These are phyloP conservation scores for Bertia moriformis DNA, from an alignment of 2,329 filamentous ascomycete species.

Conservation along the genomic window DNA sequence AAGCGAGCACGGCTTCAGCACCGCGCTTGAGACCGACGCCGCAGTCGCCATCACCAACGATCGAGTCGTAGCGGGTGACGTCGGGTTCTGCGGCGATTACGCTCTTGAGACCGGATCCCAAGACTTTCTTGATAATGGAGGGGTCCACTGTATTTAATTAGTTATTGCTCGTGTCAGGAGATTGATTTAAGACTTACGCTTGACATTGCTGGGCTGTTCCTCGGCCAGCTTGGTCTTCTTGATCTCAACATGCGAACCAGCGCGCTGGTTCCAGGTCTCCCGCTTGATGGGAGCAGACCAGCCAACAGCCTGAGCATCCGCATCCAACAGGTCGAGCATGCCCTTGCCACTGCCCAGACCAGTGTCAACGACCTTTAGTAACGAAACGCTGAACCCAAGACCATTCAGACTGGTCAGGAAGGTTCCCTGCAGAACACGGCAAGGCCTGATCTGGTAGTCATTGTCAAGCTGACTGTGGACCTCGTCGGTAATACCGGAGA, in stretches of 20 bases:
- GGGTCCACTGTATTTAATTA: slow-evolving; percentile 28
- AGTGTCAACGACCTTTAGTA: slow-evolving; percentile 47
- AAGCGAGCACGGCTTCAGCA: slow-evolving; percentile 38
- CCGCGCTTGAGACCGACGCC: slow-evolving; percentile 56
- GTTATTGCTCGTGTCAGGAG: slow-evolving; percentile 1
- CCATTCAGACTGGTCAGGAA: slow-evolving; percentile 64
- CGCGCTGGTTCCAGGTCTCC: slow-evolving; percentile 39
- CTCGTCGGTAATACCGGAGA: slow-evolving; percentile 55
- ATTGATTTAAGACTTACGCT: slow-evolving; percentile 11
- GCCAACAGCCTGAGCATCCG: slow-evolving; percentile 50
- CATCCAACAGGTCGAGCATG: slow-evolving; percentile 55
- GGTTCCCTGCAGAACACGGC: slow-evolving; percentile 46
- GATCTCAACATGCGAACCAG: slow-evolving; percentile 16
- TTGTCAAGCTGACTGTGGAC: slow-evolving; percentile 43
- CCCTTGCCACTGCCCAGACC: slow-evolving; percentile 31
- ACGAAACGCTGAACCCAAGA: slow-evolving; percentile 54
- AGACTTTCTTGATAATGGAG: slow-evolving; percentile 27
- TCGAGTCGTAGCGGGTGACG: slow-evolving; percentile 53
- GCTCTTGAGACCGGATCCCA: slow-evolving; percentile 37
- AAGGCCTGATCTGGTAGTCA: slow-evolving; percentile 43
- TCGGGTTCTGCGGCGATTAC: slow-evolving; percentile 50
- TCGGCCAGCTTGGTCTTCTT: slow-evolving; percentile 17
- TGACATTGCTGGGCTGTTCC: slow-evolving; percentile 29
- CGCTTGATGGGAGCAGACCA: slow-evolving; percentile 46
- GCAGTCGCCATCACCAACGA: slow-evolving; percentile 61